These are phyloP conservation scores for Paramecium sexaurelia DNA, from an alignment of 73 alveolate species.

Conservation along the genomic window DNA sequence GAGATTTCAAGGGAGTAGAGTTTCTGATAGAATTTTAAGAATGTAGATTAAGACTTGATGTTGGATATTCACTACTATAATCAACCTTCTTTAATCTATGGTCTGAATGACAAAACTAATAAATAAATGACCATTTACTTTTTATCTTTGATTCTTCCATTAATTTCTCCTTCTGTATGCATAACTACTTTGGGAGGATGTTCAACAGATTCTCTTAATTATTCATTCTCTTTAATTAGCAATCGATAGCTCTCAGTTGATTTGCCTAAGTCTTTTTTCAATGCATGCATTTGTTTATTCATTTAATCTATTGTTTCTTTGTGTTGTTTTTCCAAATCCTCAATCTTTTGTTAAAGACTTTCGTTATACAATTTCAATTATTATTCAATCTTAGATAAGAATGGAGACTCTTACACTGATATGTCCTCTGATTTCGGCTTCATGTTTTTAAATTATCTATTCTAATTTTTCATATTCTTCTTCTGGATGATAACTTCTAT, in stretches of 20 bases:
- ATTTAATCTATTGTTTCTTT: constrained; percentile 8
- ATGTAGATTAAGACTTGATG: not conserved
- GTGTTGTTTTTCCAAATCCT: constrained; percentile 49
- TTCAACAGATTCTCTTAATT: not conserved
- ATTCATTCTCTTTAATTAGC: not conserved
- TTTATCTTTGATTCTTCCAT: constrained; percentile 31
- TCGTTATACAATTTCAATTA: constrained; percentile 70
- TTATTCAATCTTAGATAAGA: constrained; percentile 50
- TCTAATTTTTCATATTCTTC: constrained; percentile 62
- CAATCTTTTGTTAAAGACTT: constrained; percentile 57
- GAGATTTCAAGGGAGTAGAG: constrained; percentile 31
- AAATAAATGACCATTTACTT: not conserved
- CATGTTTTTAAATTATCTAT: constrained; percentile 54
- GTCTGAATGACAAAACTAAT: constrained; percentile 54
- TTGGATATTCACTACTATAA: constrained; percentile 34
- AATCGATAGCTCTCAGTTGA: not conserved
- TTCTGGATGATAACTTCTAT: constrained; percentile 18
- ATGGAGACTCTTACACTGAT: constrained; percentile 58
- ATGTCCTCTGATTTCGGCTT: constrained; percentile 71
- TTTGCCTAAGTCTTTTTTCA: not conserved
- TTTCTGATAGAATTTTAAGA: constrained; percentile 5
- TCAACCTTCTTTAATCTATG: constrained; percentile 34
- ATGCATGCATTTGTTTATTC: not conserved
- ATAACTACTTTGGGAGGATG: not conserved
- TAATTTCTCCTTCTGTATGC: constrained; percentile 40